Percentiles rank a stretch among this genome's conserved stretches.
phyloP scores from a whole-genome alignment of 331 rosid species.

The Ulmus americana region DNA sequence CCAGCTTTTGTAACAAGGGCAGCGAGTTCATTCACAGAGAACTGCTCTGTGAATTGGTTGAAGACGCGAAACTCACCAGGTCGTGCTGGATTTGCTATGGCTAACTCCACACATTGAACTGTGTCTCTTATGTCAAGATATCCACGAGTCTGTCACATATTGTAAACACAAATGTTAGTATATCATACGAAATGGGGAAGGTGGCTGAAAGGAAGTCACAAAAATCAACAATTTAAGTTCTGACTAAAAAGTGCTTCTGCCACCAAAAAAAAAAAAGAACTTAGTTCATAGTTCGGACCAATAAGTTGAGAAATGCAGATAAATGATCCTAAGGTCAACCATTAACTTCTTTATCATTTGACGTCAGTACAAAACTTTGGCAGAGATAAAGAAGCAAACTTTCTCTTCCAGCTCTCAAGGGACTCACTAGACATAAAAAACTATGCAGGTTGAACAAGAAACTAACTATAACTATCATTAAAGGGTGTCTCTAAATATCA shows the following conservation, averaged over 20 bases:
- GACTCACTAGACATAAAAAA: too few relatives aligned
- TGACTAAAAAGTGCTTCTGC: neutral
- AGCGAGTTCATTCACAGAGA: conserved; percentile 82
- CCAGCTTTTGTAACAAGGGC: conserved; percentile 79
- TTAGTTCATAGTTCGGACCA: too few relatives aligned
- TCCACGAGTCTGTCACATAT: conserved; percentile 67
- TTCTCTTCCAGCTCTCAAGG: too few relatives aligned
- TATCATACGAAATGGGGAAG: neutral
- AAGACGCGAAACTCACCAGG: conserved; percentile 87
- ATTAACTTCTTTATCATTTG: too few relatives aligned
- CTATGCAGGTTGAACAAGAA: too few relatives aligned
- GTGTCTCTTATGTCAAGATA: conserved; percentile 96
- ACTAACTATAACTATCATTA: too few relatives aligned
- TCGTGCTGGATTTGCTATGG: conserved; percentile 80
- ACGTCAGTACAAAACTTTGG: too few relatives aligned
- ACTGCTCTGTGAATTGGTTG: conserved; percentile 93
- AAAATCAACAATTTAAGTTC: neutral
- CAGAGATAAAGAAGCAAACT: too few relatives aligned
- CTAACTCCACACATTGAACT: conserved; percentile 91
- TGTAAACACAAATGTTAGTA: conserved; percentile 7
- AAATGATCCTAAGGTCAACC: too few relatives aligned
- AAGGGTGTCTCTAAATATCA: too few relatives aligned
- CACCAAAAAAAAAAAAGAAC: too few relatives aligned
- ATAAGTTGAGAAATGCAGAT: too few relatives aligned
- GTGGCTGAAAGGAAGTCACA: neutral